These are phyloP conservation scores for Coffea humblotiana DNA, from an alignment of 305 asterid species.

Conservation along the genomic window DNA sequence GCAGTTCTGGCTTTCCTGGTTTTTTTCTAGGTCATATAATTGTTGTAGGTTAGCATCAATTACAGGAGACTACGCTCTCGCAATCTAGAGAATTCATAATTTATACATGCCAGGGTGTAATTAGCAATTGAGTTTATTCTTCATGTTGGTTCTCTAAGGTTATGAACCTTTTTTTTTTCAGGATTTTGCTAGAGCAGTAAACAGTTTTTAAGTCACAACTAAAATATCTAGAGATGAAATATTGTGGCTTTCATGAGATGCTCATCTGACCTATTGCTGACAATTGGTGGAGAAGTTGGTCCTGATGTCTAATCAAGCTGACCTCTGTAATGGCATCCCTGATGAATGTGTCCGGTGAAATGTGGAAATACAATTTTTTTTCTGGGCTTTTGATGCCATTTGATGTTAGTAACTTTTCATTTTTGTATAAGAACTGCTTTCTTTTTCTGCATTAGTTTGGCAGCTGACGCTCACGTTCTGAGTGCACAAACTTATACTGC, in stretches of 20 bases:
- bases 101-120: no score
- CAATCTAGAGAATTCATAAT: not conserved
- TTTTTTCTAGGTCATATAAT: not conserved
- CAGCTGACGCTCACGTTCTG: not conserved
- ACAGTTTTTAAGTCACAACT: not conserved
- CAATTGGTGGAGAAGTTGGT: not conserved
- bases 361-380: not conserved
- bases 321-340: not conserved
- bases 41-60: not conserved
- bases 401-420: no score
- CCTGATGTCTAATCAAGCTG: not conserved
- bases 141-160: not conserved
- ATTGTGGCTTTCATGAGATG: not conserved
- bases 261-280: not conserved
- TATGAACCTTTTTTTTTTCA: not conserved
- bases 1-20: not conserved
- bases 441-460: not conserved
- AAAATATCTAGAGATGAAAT: not conserved
- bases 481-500: not conserved
- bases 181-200: not conserved
- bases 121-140: no score
- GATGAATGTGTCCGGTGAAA: not conserved
- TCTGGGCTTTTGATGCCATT: no score
- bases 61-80: not conserved
- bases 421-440: not conserved